Percentiles rank a stretch among this genome's conserved stretches.
phyloP scores from a whole-genome alignment of 2,329 filamentous ascomycete genomes.

The Alternaria triticina region DNA sequence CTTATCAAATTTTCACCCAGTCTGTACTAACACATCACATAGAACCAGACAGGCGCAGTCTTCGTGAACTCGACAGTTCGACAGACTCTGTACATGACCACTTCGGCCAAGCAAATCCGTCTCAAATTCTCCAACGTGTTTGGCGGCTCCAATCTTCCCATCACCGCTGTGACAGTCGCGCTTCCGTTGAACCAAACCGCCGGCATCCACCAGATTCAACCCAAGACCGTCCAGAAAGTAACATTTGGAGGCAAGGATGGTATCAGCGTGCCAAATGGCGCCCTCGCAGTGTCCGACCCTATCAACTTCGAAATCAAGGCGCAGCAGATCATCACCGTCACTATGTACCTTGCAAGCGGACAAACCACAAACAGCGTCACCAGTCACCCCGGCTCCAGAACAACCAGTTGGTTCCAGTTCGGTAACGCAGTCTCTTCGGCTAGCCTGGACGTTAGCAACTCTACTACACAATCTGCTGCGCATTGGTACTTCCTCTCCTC shows the following conservation, averaged over 20 bases:
- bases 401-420: slow-evolving; percentile 64
- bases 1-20: not conserved
- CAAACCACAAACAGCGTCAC: slow-evolving; percentile 66
- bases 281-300: slow-evolving; percentile 67
- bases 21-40: not conserved
- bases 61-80: slow-evolving; percentile 70
- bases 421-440: slow-evolving; percentile 63
- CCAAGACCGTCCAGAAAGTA: slow-evolving; percentile 59
- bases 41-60: slow-evolving; percentile 62
- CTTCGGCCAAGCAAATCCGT: slow-evolving; percentile 63
- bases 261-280: slow-evolving; percentile 62
- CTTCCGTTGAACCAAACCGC: slow-evolving; percentile 61
- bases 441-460: slow-evolving; percentile 54
- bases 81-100: slow-evolving; percentile 68
- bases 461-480: slow-evolving; percentile 45
- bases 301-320: slow-evolving; percentile 61
- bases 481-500: slow-evolving; percentile 66
- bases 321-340: slow-evolving; percentile 63
- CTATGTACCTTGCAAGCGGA: slow-evolving; percentile 63
- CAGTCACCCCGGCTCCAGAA: slow-evolving; percentile 69
- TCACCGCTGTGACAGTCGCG: slow-evolving; percentile 65
- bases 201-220: slow-evolving; percentile 61
- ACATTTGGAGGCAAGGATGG: slow-evolving; percentile 64
- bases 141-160: slow-evolving; percentile 64
- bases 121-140: slow-evolving; percentile 71